Conservation (phyloP, 1,284 basidiomycete species). For the Microbotryum lychnidis-dioicae region DNA sequence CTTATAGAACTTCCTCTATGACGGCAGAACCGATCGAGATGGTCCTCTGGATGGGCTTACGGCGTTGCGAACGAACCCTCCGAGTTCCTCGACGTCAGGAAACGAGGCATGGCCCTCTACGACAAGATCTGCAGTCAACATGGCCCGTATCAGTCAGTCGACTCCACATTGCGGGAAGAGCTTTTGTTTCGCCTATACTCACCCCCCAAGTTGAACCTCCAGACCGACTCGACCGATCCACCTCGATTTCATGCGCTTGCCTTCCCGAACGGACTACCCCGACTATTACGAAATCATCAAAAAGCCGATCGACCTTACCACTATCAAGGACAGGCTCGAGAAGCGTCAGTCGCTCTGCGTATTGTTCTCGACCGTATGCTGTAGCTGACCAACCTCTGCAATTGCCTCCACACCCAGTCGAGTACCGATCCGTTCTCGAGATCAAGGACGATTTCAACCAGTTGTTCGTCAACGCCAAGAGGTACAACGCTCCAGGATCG, state of each 20-base stretch:
- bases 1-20: neutral
- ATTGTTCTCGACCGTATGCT: neutral
- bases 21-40: neutral
- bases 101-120: slow-evolving; percentile 8
- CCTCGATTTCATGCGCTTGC: slow-evolving; percentile 29
- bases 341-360: slow-evolving; percentile 1
- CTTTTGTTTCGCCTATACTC: neutral
- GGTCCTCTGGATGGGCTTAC: neutral
- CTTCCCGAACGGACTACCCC: slow-evolving; percentile 26
- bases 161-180: neutral
- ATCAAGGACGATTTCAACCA: slow-evolving; percentile 31
- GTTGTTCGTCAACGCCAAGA: slow-evolving; percentile 34
- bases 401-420: neutral
- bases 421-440: slow-evolving; percentile 26
- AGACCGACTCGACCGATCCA: slow-evolving; percentile 7
- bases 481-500: slow-evolving; percentile 30
- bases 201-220: neutral
- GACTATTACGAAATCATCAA: slow-evolving; percentile 34
- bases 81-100: slow-evolving; percentile 7
- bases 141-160: slow-evolving; percentile 7
- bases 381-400: too few relatives aligned
- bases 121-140: slow-evolving; percentile 9
- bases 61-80: neutral
- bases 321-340: slow-evolving; percentile 25
- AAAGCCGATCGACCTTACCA: slow-evolving; percentile 27